These are phyloP conservation scores for Lignosus rhinocerotis DNA, from an alignment of 1,284 basidiomycete genomes.

Conservation along the genomic window DNA sequence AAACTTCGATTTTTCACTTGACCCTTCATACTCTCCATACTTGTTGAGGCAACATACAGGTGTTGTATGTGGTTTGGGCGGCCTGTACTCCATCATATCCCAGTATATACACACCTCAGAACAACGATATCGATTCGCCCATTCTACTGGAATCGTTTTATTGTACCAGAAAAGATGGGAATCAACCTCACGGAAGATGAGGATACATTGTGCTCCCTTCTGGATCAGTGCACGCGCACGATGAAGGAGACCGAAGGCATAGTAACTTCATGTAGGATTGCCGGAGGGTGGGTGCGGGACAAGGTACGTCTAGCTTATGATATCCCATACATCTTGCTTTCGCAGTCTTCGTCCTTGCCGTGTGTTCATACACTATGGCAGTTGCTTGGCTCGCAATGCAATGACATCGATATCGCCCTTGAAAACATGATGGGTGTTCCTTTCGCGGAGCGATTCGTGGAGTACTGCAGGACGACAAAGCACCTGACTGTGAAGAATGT, in stretches of 20 bases:
- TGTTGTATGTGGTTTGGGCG: slow-evolving; percentile 9
- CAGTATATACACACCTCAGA: not conserved
- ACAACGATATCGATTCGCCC: not conserved
- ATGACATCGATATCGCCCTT: slow-evolving; percentile 95
- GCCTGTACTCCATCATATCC: not conserved
- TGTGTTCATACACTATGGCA: slow-evolving; percentile 35
- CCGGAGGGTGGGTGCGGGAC: slow-evolving; percentile 97
- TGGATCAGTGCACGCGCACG: slow-evolving; percentile 66
- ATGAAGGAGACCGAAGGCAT: slow-evolving; percentile 52
- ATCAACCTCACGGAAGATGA: slow-evolving; percentile 60
- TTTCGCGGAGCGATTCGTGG: slow-evolving; percentile 83
- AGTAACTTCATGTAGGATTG: slow-evolving; percentile 78
- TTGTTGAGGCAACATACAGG: not conserved
- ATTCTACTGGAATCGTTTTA: slow-evolving; percentile 19
- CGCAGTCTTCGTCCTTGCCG: not conserved
- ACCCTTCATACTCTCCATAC: too few species aligned
- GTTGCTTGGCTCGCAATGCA: slow-evolving; percentile 82
- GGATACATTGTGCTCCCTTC: slow-evolving; percentile 58
- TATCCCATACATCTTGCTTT: not conserved
- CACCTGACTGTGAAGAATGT: slow-evolving; percentile 62
- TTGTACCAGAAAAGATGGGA: slow-evolving; percentile 26
- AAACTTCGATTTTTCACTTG: too few species aligned
- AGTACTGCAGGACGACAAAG: slow-evolving; percentile 60
- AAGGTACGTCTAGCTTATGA: slow-evolving; percentile 63
- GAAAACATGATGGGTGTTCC: slow-evolving; percentile 87